These are phyloP conservation scores for Paratinospora sagittata DNA, from an alignment of 164 flowering plant genomes.

Conservation along the genomic window DNA sequence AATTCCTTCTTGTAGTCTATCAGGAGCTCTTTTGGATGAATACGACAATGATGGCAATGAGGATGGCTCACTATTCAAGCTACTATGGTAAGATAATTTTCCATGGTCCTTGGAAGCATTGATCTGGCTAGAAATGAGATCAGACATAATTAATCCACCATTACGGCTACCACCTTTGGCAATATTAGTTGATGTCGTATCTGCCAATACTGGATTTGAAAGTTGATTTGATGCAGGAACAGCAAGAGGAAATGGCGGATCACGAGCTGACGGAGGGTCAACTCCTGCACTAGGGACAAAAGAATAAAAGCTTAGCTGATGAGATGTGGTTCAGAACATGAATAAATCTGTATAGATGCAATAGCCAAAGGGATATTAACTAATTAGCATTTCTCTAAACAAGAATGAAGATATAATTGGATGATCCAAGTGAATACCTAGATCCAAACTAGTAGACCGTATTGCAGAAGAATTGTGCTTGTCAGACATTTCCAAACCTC, in stretches of 20 bases:
- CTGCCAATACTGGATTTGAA: constrained; percentile 34
- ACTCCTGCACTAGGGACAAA: constrained; percentile 96
- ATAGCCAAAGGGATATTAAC: neutral
- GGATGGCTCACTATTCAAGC: constrained; percentile 38
- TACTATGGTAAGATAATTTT: constrained; percentile 40
- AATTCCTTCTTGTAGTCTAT: constrained; percentile 59
- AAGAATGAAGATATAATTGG: neutral
- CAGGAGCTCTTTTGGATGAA: constrained; percentile 52
- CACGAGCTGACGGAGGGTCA: constrained; percentile 99
- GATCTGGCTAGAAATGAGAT: constrained; percentile 57
- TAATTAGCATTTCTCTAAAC: neutral
- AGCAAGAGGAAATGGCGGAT: constrained; percentile 81
- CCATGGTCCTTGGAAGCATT: constrained; percentile 72
- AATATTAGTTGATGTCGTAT: constrained; percentile 38
- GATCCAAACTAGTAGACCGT: constrained; percentile 88
- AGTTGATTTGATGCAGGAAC: constrained; percentile 68
- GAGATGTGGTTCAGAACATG: constrained; percentile 15
- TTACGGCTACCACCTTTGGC: constrained; percentile 53
- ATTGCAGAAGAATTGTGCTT: constrained; percentile 46
- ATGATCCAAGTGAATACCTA: constrained; percentile 50
- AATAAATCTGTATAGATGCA: neutral
- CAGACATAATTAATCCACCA: constrained; percentile 61
- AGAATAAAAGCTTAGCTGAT: constrained; percentile 42
- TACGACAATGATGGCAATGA: constrained; percentile 44
- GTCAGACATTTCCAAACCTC: constrained; percentile 70